A percentile compares a stretch with the other conserved stretches of the same genome.
Evolutionary conservation across 2,329 filamentous ascomycete genomes (phyloP).

Genomic region (Colletotrichum costaricense): DNA sequence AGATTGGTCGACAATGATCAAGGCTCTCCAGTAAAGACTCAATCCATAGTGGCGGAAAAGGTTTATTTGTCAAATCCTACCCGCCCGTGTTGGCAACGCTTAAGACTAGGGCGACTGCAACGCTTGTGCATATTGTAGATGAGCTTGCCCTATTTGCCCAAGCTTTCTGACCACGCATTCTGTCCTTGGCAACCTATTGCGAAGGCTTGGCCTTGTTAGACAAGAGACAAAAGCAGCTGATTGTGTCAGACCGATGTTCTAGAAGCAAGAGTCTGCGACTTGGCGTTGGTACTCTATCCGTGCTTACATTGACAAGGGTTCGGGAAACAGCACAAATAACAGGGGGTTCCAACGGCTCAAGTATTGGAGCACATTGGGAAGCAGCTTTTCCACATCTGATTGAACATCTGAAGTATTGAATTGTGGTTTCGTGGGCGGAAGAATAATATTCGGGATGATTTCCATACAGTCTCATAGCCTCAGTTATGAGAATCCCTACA

Average conservation of each 20-base stretch:
- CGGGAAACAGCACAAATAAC: background rate
- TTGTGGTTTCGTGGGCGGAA: too few species aligned
- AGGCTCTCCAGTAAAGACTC: background rate
- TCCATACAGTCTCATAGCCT: too few species aligned
- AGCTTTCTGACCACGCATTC: background rate
- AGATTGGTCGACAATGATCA: background rate
- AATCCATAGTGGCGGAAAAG: background rate
- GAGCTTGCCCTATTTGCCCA: background rate
- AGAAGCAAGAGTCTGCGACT: background rate
- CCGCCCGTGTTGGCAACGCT: background rate
- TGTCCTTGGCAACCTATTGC: background rate
- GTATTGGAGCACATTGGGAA: too few species aligned
- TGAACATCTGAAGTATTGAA: too few species aligned
- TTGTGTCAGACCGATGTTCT: background rate
- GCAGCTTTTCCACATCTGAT: too few species aligned
- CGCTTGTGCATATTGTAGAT: too few species aligned
- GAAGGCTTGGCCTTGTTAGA: background rate
- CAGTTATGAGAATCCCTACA: too few species aligned
- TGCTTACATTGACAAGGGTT: background rate
- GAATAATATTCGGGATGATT: too few species aligned
- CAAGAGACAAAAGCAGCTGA: background rate
- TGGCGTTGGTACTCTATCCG: background rate
- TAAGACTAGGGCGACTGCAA: background rate
- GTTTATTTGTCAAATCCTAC: background rate
- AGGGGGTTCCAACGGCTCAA: background rate